A percentile compares a stretch with the other conserved stretches of the same genome.
phyloP scores from a whole-genome alignment of 2,329 filamentous ascomycete genomes.

The Tympanopsis confertula region DNA sequence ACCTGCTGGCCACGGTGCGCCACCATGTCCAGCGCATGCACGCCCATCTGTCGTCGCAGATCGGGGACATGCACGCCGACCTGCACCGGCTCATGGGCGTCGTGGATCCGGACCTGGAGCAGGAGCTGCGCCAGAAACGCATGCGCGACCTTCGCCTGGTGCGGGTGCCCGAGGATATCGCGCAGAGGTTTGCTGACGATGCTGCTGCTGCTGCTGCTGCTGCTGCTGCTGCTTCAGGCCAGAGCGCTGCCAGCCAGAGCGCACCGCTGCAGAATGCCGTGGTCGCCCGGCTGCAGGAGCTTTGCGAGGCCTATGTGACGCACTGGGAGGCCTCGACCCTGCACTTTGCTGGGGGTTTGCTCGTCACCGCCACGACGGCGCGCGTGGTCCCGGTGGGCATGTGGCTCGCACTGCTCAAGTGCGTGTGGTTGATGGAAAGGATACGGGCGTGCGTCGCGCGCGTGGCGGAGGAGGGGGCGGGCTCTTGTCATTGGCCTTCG shows the following conservation, averaged over 20 bases:
- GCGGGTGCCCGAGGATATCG: conserved; percentile 10
- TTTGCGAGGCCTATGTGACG: no score
- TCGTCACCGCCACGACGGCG: conserved; percentile 13
- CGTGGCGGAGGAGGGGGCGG: conserved; percentile 5
- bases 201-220: conserved; percentile 1
- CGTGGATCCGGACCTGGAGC: conserved; percentile 8
- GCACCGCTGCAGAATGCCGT: no score
- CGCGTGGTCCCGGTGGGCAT: conserved; percentile 9
- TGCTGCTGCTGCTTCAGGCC: conserved; percentile 10
- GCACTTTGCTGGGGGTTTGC: conserved; percentile 10
- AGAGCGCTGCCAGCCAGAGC: no score
- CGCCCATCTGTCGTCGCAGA: conserved; percentile 7
- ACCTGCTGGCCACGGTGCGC: conserved; percentile 16
- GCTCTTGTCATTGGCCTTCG: conserved; percentile 21
- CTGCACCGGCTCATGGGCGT: conserved; percentile 9
- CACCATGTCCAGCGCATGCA: conserved; percentile 9
- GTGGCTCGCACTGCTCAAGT: conserved; percentile 19
- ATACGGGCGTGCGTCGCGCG: conserved; percentile 5
- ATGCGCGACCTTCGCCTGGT: conserved; percentile 4
- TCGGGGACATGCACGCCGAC: conserved; percentile 6
- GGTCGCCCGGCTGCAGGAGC: no score
- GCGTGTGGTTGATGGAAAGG: conserved; percentile 15
- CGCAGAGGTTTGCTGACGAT: conserved; percentile 4
- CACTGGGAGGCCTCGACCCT: conserved; percentile 14
- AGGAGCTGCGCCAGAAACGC: conserved; percentile 6